phyloP scores from a whole-genome alignment of 2,329 filamentous ascomycete genomes.

The Ascochyta koolunga region DNA sequence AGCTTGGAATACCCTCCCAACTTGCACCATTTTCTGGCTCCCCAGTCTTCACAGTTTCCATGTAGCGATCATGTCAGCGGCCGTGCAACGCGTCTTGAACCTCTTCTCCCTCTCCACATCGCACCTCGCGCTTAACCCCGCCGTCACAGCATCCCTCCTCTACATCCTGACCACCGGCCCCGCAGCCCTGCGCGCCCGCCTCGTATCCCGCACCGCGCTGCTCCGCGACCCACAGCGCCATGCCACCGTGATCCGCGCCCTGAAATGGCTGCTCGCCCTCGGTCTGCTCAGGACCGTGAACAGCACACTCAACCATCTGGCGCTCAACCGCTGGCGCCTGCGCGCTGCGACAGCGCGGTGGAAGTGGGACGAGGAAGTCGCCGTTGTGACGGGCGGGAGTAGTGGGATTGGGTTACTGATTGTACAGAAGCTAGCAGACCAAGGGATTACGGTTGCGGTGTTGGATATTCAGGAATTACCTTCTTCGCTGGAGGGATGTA shows the following conservation, averaged over 20 bases:
- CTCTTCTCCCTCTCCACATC: constrained; percentile 29
- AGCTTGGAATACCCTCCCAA: neutral
- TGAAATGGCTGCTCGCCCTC: constrained; percentile 40
- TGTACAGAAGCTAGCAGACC: constrained; percentile 33
- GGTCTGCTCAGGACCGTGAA: constrained; percentile 42
- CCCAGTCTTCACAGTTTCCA: neutral
- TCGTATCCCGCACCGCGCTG: constrained; percentile 24
- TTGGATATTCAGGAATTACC: constrained; percentile 43
- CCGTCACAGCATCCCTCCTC: constrained; percentile 38
- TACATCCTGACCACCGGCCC: constrained; percentile 42
- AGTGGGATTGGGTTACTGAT: constrained; percentile 45
- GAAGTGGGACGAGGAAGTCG: constrained; percentile 42
- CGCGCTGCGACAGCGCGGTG: constrained; percentile 44
- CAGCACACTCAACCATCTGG: constrained; percentile 36
- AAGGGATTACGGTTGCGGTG: constrained; percentile 40
- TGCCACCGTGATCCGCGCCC: constrained; percentile 27
- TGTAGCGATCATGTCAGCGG: constrained; percentile 25
- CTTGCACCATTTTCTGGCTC: neutral
- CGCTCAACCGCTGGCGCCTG: constrained; percentile 49
- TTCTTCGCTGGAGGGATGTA: constrained; percentile 34
- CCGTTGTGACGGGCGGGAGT: constrained; percentile 47
- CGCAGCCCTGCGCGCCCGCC: constrained; percentile 25
- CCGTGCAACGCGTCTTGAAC: constrained; percentile 22
- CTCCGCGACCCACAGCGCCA: constrained; percentile 33
- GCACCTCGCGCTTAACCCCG: constrained; percentile 38